Base-by-base conservation (phyloP, 257 asterid species). In the Lithospermum erythrorhizon region DNA sequence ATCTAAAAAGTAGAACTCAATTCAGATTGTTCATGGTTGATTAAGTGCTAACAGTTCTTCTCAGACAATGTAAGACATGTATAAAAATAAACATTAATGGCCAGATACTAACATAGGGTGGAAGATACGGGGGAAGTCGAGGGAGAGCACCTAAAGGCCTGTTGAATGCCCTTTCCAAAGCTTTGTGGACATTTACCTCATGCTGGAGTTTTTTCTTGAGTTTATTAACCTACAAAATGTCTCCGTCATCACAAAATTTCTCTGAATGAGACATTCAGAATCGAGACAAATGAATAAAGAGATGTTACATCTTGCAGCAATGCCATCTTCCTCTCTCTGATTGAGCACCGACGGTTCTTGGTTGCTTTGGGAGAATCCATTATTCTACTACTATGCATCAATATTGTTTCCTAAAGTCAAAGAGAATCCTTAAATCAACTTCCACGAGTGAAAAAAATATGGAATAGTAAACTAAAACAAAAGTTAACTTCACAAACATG, bases 41-140 rank as follows among this genome's bases (percentile, higher is more conserved):
- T 53, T 7, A 22, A 18, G 23, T 9, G 32, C 21, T 5, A 23
- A 19, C 13, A 53, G 11, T 8, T 35, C 45, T 35, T 53, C 20
- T n/a, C 10, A 15, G 18, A 14, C 30, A 19, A 17, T 37, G 53
- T 18, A 10, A 66, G 10, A 45, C 54, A 59, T 63, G 41, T 53
- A 61, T 55, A 68, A 22, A 21, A 35, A 35, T 35, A 11, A 17
- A 35, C 11, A 32, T 20, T 23, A 19, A 2, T 17, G 14, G 15
- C 10, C 16, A 5, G 17, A 24, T 58, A 66, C 83, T 81, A 66
- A 87, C 97, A 72, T 69, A 66, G 82, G 79, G 94, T 61, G 97
- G 94, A 72, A 89, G 97, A 81, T 82, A 86, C 47, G 97, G 85
- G 58, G 97, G 97, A 10, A 89, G 90, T 52, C 97, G 97, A 24